Base-by-base conservation (phyloP, 805 yeast species). In the Candida palmyrensis region DNA sequence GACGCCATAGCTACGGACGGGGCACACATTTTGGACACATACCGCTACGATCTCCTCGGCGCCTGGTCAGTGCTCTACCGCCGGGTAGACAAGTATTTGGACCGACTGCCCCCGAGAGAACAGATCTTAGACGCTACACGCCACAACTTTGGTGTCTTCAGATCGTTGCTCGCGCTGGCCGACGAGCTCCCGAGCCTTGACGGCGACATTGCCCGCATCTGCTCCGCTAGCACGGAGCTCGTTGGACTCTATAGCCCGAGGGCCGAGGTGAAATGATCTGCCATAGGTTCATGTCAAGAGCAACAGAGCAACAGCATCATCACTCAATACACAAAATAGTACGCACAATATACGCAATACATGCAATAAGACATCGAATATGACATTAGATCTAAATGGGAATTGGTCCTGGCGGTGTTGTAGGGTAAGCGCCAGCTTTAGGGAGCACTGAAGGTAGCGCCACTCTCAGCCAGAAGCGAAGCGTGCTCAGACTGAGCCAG, bases 11-110 rank as follows among this genome's bases (percentile, higher is more conserved):
- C 23, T 11, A 21, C 23, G 10, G 23, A 21, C 9, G 23, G 23
- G 11, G 9, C 11, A 21, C 9, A 21, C 9, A 9, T 21, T 9
- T 9, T 21, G 10, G 23, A 46, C 17, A 44, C 41, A 13, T 62
- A 62, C 42, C 46, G 44, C 32, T 56, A 45, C 34, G 71, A 66
- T 36, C 48, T 61, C 6, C 26, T 65, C 25, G 69, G 56, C 2
- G 46, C 59, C 3, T 66, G 71, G 71, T 37, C 47, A 3, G 48
- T 62, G 5, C 23, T 54, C 14, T 17, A 24, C 28, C n/a, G n/a
- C n/a, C n/a, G n/a, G n/a, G n/a, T n/a, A n/a, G n/a, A 18, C 8
- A 29, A 12, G 16, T 18, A 29, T 15, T 11, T 19, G 6, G 22
- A 9, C 20, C 13, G 16, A 9, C 29, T n/a, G 25, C 26, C 12